phyloP scores from a whole-genome alignment of 768 basidiomycete species.

The Sarcodon aspratus region DNA sequence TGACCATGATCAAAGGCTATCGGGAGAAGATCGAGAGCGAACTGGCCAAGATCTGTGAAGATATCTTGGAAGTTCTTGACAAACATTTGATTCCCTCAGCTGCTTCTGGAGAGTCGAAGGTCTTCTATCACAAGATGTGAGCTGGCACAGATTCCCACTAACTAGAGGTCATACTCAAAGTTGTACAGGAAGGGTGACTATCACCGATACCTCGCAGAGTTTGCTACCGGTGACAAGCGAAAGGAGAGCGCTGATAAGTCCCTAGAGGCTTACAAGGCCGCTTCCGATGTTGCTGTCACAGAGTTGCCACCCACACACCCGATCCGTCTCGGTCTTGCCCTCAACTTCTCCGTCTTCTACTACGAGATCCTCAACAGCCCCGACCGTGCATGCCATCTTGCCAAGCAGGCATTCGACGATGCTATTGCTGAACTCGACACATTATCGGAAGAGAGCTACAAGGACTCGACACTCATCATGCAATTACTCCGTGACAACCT shows the following conservation, averaged over 20 bases:
- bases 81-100: slow-evolving; percentile 97
- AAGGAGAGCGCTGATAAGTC: slow-evolving; percentile 97
- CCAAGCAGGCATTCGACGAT: slow-evolving; percentile 98
- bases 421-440: slow-evolving; percentile 99
- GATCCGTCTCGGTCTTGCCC: slow-evolving; percentile 94
- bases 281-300: slow-evolving; percentile 92
- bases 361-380: slow-evolving; percentile 99
- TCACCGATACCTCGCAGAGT: slow-evolving; percentile 98
- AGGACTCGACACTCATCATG: slow-evolving; percentile 97
- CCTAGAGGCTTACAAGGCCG: slow-evolving; percentile 93
- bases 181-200: slow-evolving; percentile 91
- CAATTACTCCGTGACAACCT: slow-evolving; percentile 96
- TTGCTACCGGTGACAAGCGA: slow-evolving; percentile 95
- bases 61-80: slow-evolving; percentile 94
- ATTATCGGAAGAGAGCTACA: slow-evolving; percentile 97
- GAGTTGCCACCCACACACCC: slow-evolving; percentile 95
- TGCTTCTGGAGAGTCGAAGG: slow-evolving; percentile 93
- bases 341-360: slow-evolving; percentile 99
- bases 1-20: slow-evolving; percentile 96
- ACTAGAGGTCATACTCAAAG: slow-evolving; percentile 11
- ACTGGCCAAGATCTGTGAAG: slow-evolving; percentile 96
- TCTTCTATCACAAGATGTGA: slow-evolving; percentile 99
- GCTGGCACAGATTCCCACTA: neutral
- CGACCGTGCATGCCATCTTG: slow-evolving; percentile 95
- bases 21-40: slow-evolving; percentile 96